Base-by-base conservation (phyloP, 306 rosid species). In the Rubus parviflorus region DNA sequence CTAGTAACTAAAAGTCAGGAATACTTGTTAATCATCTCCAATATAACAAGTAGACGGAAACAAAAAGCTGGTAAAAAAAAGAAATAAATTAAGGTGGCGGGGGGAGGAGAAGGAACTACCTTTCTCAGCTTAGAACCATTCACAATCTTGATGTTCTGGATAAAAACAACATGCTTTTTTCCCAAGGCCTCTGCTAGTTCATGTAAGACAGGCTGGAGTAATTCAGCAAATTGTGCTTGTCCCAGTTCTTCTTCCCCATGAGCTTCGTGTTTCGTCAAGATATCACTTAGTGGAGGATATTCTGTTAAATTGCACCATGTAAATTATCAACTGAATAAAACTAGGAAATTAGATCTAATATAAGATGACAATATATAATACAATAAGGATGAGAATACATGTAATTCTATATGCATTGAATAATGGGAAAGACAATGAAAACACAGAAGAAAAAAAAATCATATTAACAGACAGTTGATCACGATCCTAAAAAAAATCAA, bases 211-310 rank as follows among this genome's bases (percentile, higher is more conserved):
- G 82, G 79, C 84, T 95, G 99, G 79, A 95, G 92, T 66, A 92
- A 86, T 79, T 88, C 89, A 12, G 99, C 99, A 86, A 92, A 95
- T 72, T 95, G 99, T 73, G 97, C 97, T 84, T 92, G 99, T 57
- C 99, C 97, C 86, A 95, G 77, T 77, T 90, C 91, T 79, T 87
- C 92, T 70, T 87, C 87, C 37, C 92, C 95, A 76, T 90, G 87
- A 5, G 81, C 91, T 68, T 83, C 89, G 42, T 92, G 89, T 77
- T 90, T 95, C 30, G 63, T 83, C 87, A 95, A 79, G 78, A 95
- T 85, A 66, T 90, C 90, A 64, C 89, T 84, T 67, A 92, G 74
- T 82, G 67, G 85, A 81, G 96, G 91, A 87, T 86, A 90, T 70
- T 88, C 99, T 95, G 96, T 72, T 72, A 77, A 86, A 81, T 79